Conservation (phyloP, 495 filamentous ascomycete species). For the Trichoderma parareesei region DNA sequence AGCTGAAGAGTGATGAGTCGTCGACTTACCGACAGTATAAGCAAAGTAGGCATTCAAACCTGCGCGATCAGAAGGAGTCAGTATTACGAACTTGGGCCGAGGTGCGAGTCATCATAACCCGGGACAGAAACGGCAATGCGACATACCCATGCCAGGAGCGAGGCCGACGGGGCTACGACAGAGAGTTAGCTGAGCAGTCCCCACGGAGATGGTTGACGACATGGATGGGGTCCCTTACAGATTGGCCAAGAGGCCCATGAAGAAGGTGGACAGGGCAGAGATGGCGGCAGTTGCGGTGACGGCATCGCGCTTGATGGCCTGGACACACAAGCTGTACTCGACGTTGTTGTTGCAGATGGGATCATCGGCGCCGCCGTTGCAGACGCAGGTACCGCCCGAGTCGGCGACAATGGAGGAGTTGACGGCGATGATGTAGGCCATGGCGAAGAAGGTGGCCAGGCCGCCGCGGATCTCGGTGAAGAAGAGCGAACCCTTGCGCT, state of each 20-base stretch:
- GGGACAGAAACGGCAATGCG: neutral
- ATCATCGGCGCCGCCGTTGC: constrained; percentile 36
- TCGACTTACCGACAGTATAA: constrained; percentile 50
- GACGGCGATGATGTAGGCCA: constrained; percentile 70
- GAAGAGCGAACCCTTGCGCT: constrained; percentile 68
- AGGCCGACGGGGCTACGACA: constrained; percentile 56
- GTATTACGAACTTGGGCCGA: neutral
- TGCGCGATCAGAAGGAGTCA: neutral
- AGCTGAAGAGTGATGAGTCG: neutral
- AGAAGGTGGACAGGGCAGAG: constrained; percentile 58
- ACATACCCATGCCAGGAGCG: constrained; percentile 67
- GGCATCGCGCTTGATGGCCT: constrained; percentile 63
- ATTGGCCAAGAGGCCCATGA: constrained; percentile 67
- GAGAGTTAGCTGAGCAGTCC: neutral
- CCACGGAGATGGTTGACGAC: neutral
- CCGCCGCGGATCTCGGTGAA: constrained; percentile 73
- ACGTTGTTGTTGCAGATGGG: constrained; percentile 46
- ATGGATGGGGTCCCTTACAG: constrained; percentile 18
- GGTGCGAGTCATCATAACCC: neutral
- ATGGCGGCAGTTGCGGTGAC: constrained; percentile 77
- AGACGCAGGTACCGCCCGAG: constrained; percentile 60
- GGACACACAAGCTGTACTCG: constrained; percentile 55
- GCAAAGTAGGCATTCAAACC: constrained; percentile 72
- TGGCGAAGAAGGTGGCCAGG: constrained; percentile 76
- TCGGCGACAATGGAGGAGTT: constrained; percentile 62